Percentiles rank a stretch among this genome's conserved stretches.
Evolutionary conservation across 306 rosid species (phyloP).

Genomic region (Inga leiocalycina): DNA sequence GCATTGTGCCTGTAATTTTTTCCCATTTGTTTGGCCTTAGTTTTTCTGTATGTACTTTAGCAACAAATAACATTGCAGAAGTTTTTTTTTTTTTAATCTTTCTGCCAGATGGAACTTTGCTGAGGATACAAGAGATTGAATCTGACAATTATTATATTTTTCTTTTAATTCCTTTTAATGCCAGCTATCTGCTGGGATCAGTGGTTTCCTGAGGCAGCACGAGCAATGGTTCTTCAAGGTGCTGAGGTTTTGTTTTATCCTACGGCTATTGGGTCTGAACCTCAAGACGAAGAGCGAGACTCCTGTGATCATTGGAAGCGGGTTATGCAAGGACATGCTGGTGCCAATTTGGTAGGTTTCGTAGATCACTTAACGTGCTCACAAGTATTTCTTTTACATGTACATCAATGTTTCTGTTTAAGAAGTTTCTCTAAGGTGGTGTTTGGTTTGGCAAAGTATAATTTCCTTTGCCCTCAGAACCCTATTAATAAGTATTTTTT

Average conservation of each 20-base stretch:
- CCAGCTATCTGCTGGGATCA: slow-evolving; percentile 99
- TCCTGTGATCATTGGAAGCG: slow-evolving; percentile 94
- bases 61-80: neutral
- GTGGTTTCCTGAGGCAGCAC: slow-evolving; percentile 99
- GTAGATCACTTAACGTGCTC: neutral
- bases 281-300: slow-evolving; percentile 81
- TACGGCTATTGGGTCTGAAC: slow-evolving; percentile 96
- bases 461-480: neutral
- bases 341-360: slow-evolving; percentile 80
- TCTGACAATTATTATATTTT: slow-evolving; percentile 10
- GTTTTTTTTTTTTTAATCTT: slow-evolving; percentile 5
- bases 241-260: slow-evolving; percentile 96
- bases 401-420: slow-evolving; percentile 11
- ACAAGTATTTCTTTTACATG: neutral
- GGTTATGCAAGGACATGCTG: slow-evolving; percentile 99
- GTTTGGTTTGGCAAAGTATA: neutral
- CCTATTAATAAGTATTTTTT: neutral
- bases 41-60: slow-evolving; percentile 4
- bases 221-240: slow-evolving; percentile 97
- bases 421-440: neutral
- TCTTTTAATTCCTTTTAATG: slow-evolving; percentile 29
- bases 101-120: slow-evolving; percentile 11
- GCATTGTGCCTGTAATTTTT: neutral
- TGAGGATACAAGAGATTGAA: slow-evolving; percentile 23
- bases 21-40: slow-evolving; percentile 5